These are phyloP conservation scores for Solanum boliviense DNA, from an alignment of 257 asterid genomes.

Conservation along the genomic window DNA sequence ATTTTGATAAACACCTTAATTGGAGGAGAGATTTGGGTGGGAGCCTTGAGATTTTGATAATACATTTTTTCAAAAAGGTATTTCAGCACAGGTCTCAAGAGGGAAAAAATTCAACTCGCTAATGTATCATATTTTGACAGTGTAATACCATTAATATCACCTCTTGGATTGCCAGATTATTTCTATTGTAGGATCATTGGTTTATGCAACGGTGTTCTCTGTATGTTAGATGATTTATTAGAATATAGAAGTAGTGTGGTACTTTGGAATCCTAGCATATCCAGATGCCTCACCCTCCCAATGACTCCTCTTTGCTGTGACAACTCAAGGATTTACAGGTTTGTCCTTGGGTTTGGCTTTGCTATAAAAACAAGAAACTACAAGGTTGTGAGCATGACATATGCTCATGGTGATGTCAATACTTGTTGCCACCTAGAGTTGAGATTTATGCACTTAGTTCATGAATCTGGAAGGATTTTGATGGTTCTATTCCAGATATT, in stretches of 20 bases:
- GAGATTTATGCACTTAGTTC: neutral
- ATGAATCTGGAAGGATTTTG: neutral
- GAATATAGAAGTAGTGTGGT: neutral
- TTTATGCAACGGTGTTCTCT: constrained; percentile 17
- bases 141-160: neutral
- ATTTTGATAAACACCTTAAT: too few relatives aligned
- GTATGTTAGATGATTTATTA: constrained; percentile 17
- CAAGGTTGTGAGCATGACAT: constrained; percentile 4
- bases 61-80: neutral
- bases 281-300: constrained; percentile 11
- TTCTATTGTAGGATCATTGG: constrained; percentile 10
- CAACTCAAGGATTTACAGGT: neutral
- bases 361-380: constrained; percentile 2
- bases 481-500: neutral
- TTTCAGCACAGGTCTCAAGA: neutral
- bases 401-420: neutral
- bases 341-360: constrained; percentile 4
- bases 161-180: constrained; percentile 4
- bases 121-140: neutral
- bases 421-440: constrained; percentile 1
- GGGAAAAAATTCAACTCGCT: neutral
- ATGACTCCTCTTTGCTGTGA: neutral
- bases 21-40: too few relatives aligned
- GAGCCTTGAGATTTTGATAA: too few relatives aligned
- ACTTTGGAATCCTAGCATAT: constrained; percentile 27